Evolutionary conservation across 1,139 yeast species (phyloP).

Genomic region (Hanseniaspora uvarum): DNA sequence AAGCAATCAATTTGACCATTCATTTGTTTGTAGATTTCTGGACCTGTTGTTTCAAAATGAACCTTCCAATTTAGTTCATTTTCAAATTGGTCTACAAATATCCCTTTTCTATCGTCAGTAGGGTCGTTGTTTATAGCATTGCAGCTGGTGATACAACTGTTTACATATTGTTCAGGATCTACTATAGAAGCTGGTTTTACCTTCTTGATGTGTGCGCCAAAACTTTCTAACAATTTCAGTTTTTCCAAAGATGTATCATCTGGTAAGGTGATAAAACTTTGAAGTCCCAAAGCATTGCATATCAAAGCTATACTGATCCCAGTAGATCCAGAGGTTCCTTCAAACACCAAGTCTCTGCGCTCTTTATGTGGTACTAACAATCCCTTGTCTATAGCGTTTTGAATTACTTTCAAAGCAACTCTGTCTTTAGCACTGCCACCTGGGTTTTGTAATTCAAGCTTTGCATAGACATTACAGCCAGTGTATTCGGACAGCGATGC

Average conservation of each 20-base stretch:
- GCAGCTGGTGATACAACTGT: constrained; percentile 67
- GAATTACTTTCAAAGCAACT: constrained; percentile 74
- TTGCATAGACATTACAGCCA: constrained; percentile 78
- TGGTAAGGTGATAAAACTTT: constrained; percentile 86
- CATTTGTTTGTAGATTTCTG: constrained; percentile 72
- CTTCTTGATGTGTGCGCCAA: constrained; percentile 79
- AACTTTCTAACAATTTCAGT: constrained; percentile 51
- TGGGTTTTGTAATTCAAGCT: constrained; percentile 75
- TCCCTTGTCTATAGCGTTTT: constrained; percentile 37
- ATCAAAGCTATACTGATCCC: constrained; percentile 88
- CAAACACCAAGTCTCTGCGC: constrained; percentile 55
- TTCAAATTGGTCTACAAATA: constrained; percentile 93
- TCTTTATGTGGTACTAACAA: constrained; percentile 49
- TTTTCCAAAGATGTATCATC: constrained; percentile 88
- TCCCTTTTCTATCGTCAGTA: constrained; percentile 39
- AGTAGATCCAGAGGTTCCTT: constrained; percentile 93
- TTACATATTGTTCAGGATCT: constrained; percentile 86
- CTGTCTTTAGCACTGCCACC: constrained; percentile 95
- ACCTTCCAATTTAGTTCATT: constrained; percentile 82
- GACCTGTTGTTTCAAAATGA: constrained; percentile 79
- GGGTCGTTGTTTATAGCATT: constrained; percentile 39
- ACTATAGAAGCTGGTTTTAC: constrained; percentile 94
- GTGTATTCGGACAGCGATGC: constrained; percentile 63
- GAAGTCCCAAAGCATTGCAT: constrained; percentile 78
- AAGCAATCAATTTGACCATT: constrained; percentile 57